phyloP scores from a whole-genome alignment of 257 asterid genomes.

The Leonotis leonurus region DNA sequence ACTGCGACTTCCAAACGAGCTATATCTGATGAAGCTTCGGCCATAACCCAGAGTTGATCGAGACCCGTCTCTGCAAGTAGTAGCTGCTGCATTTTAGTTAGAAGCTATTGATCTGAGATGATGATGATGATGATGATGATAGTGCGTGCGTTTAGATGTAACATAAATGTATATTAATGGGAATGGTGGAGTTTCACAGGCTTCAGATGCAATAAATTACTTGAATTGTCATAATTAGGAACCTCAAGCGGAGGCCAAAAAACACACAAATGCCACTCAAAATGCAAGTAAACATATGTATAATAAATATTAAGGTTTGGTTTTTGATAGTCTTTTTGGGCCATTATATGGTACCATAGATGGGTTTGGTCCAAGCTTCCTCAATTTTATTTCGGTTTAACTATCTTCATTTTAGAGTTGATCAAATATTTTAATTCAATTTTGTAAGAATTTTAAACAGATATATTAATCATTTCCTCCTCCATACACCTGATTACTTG shows the following conservation, averaged over 20 bases:
- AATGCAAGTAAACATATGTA: no score
- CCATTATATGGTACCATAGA: no score
- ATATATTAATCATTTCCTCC: no score
- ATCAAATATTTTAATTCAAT: no score
- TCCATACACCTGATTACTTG: no score
- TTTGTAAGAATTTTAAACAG: no score
- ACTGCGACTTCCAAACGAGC: slow-evolving; percentile 19
- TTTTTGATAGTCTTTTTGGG: no score
- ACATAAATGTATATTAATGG: slow-evolving; percentile 5
- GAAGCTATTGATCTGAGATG: slow-evolving; percentile 9
- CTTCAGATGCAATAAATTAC: not conserved
- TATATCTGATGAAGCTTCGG: slow-evolving; percentile 21
- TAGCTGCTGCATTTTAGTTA: slow-evolving; percentile 8
- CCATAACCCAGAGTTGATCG: slow-evolving; percentile 15
- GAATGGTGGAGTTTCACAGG: not conserved
- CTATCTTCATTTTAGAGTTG: no score
- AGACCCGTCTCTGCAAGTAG: not conserved
- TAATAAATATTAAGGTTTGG: no score
- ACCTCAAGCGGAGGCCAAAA: slow-evolving; percentile 44
- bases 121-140: not conserved
- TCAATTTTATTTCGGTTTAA: no score
- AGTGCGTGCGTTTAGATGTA: not conserved
- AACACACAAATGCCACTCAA: slow-evolving; percentile 81
- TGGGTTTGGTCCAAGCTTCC: no score
- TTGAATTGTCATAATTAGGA: slow-evolving; percentile 39